These are phyloP conservation scores for Epichloe festucae DNA, from an alignment of 2,329 filamentous ascomycete species.

Conservation along the genomic window DNA sequence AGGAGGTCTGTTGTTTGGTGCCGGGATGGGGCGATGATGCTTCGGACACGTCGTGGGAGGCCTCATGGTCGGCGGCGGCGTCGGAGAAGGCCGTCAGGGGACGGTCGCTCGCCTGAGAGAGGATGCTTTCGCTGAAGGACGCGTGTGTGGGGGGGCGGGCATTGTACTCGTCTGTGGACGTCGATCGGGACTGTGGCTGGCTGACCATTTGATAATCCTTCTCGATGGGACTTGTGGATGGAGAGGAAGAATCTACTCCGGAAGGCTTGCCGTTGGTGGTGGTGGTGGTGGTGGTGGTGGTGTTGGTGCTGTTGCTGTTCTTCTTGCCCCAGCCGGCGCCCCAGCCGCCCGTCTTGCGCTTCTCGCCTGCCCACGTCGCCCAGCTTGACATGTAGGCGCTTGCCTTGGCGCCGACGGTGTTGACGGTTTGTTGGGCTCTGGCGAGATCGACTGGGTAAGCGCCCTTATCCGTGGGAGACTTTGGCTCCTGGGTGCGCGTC, in stretches of 20 bases:
- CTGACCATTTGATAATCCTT: constrained; percentile 25
- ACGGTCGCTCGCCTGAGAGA: constrained; percentile 4
- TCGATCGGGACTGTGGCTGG: constrained; percentile 15
- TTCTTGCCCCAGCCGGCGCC: constrained; percentile 28
- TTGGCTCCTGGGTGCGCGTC: constrained; percentile 12
- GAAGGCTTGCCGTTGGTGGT: constrained; percentile 14
- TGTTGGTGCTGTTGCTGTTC: background rate
- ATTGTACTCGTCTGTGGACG: constrained; percentile 17
- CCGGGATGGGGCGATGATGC: background rate
- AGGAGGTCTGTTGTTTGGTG: background rate
- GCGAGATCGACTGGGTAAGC: constrained; percentile 16
- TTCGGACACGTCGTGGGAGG: background rate
- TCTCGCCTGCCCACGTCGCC: constrained; percentile 62
- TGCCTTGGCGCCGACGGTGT: constrained; percentile 41
- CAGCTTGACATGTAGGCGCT: constrained; percentile 56
- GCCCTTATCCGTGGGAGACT: constrained; percentile 4
- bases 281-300: background rate
- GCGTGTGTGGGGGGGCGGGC: constrained; percentile 22
- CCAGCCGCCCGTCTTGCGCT: constrained; percentile 46
- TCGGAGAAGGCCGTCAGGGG: background rate
- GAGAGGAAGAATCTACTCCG: constrained; percentile 19
- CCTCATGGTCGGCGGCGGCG: background rate
- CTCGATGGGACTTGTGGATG: constrained; percentile 22
- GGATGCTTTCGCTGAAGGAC: constrained; percentile 10
- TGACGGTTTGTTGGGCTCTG: constrained; percentile 33